Base-by-base conservation (phyloP, 768 basidiomycete genomes). In the Kwoniella bestiolae region DNA sequence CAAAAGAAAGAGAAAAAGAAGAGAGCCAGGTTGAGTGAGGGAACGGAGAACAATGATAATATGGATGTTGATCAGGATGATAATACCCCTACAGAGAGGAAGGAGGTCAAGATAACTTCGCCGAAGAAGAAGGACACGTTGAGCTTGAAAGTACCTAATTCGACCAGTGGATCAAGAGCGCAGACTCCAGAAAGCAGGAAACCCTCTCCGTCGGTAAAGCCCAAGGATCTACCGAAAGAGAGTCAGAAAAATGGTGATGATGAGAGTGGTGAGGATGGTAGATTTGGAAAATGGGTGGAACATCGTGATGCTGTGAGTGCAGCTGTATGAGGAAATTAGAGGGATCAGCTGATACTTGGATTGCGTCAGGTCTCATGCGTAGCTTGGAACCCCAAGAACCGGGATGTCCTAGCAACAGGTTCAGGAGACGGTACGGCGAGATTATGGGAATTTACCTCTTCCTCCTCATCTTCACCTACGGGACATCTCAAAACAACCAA, bases 371-470 rank as follows among this genome's bases (percentile, higher is more conserved):
- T 80, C 21, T 62, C 69, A 4, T 69, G 73, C 46, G 60, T 79
- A 2, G 73, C 72, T 2, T 80, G 79, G 79, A 80, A 79, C 49
- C 79, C 79, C 1, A 60, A 64, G 41, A 77, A 77, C 50, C 14
- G 41, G 5, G 72, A 73, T 44, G 61, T 75, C 14, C 63, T 80
- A 3, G 76, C 78, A 14, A 69, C 75, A 3, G 73, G 74, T 23
- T 67, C 66, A 1, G 50, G 38, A 11, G 79, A 80, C 50, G 76
- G 74, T 29, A 67, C 73, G 3, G 77, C 68, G 9, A 35, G 70
- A 45, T 68, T 79, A 60, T 80, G 78, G 77, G 77, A 80, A 35
- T 76, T 79, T 18, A 46, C 28, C 31, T 44, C 52, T 5, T 23
- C 44, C 14, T 31, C 46, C 28, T 46, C 18, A 35, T 23, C n/a